Evolutionary conservation across 2,329 filamentous ascomycete genomes (phyloP).

Genomic region (Arthrobotrys musiformis): DNA sequence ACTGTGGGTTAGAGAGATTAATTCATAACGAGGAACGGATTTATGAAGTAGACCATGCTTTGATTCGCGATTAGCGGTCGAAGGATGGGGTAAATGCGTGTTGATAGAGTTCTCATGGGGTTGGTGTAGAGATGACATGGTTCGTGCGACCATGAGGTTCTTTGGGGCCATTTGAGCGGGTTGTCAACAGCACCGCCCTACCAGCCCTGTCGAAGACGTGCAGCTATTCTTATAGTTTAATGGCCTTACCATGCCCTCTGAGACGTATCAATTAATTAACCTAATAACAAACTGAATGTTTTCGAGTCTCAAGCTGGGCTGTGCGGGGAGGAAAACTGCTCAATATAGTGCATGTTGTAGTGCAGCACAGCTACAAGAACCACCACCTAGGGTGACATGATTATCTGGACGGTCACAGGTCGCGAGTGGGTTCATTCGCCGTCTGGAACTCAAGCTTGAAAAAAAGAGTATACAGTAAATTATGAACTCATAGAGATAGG

Average conservation of each 20-base stretch:
- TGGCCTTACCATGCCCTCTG: background rate
- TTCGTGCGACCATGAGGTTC: slow-evolving; percentile 24
- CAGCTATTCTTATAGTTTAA: background rate
- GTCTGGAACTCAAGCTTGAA: background rate
- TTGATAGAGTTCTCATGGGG: background rate
- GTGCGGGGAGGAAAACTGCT: background rate
- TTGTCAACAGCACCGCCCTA: background rate
- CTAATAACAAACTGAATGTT: background rate
- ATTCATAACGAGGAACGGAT: background rate
- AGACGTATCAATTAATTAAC: background rate
- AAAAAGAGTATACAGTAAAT: background rate
- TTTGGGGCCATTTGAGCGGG: slow-evolving; percentile 13
- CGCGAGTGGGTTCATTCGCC: background rate
- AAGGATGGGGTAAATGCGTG: background rate
- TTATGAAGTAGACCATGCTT: background rate
- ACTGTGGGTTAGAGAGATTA: background rate
- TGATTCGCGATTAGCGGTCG: background rate
- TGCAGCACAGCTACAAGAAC: background rate
- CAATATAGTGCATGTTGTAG: slow-evolving; percentile 3
- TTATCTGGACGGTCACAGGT: background rate
- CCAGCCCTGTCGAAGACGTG: slow-evolving; percentile 1
- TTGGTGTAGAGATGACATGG: background rate
- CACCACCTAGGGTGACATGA: background rate
- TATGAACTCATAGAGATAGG: background rate
- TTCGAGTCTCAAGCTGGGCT: background rate